Base-by-base conservation (phyloP, 2,329 filamentous ascomycete species). In the Exophiala phaeomuriformis region DNA sequence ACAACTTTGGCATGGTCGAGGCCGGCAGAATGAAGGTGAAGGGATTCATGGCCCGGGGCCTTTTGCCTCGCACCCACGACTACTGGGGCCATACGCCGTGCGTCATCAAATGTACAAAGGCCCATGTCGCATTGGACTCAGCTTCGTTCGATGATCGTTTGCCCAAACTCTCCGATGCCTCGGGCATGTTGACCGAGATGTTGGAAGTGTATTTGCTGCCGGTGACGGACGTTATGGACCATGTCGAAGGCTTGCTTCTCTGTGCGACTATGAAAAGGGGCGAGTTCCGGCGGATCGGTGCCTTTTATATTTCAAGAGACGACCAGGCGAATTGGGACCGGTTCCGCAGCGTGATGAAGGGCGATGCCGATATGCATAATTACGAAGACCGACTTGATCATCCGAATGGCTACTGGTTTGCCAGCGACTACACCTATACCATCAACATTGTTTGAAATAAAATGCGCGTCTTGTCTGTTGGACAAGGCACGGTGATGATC, bases 371-470 rank as follows among this genome's bases (percentile, higher is more conserved):
- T 19, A 62, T 63, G 61, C 35, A 53, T 27, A 63, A 63, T 49
- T 61, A 58, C 43, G 56, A 61, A 35, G 61, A 62, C 32, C 41
- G 61, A 30, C 43, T 63, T 43, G 61, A 63, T 52, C 61, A 63
- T 47, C 53, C 52, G 33, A 62, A 63, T 36, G 58, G 57, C 28
- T 61, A 63, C 49, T 62, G 60, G 60, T 62, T 61, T 53, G 60
- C 61, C 5, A 63, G 61, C 51, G 60, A 63, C 47, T 63, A 59
- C 41, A 63, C 61, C 12, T 63, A 63, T 51, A 61, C 58, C n/a
- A 59, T 63, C 51, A 63, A 58, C 48, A 48, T 63, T 29, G 30
- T 62, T 33, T 63, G 52, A 61, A 40, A 19, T 19, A 19, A 19
- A 19, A 19, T 19, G 19, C 33, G n/a, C 33, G 27, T 19, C 12